Evolutionary conservation across 2,329 filamentous ascomycete species (phyloP), one percentile per base, ranked within the genome.

Genomic region (Xylariaceae sp.): DNA sequence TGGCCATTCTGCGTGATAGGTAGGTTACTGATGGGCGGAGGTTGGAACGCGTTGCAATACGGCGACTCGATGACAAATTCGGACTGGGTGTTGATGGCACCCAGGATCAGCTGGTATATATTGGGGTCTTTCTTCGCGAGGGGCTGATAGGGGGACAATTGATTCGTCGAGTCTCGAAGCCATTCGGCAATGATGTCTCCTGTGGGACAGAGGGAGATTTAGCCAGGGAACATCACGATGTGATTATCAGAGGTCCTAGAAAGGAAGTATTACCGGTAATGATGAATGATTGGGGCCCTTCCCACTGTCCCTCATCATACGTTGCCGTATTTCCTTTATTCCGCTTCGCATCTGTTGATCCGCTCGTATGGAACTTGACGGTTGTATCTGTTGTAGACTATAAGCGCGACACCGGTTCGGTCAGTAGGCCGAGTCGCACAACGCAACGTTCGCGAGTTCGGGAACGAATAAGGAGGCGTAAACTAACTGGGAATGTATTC

Each of bases 21-120:
- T 1, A 98, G 80, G 14, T 88, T 85, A 62, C 91, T 93, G 6
- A 92, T 91, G 2, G 91, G 88, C 0, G 95, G 95, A 4, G 95
- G 94, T 73, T 99, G 95, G 75, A 98, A 99, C 16, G 95, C 95
- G 74, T 99, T 98, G 82, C 95, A 99, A 77, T 98, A 99, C 0
- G 95, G 95, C 1, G 90, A 92, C 68, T 91, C 86, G 61, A 98
- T 96, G 37, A 99, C 91, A 69, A 92, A 98, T 74, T 98, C 94
- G 14, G 91, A 84, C 75, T 99, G 95, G 0, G 95, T 98, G 73
- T 96, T 96, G 76, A 98, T 96, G 37, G 94, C 94, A 19, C 95
- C 95, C 1, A 96, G 79, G 23, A 99, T 92, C 50, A 99, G 79
- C 61, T 84, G 88, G 71, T 88, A 86, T 47, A 99, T 87, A 37